These are phyloP conservation scores for Cantharellus cinnabarinus DNA, from an alignment of 768 basidiomycete genomes.

Conservation along the genomic window DNA sequence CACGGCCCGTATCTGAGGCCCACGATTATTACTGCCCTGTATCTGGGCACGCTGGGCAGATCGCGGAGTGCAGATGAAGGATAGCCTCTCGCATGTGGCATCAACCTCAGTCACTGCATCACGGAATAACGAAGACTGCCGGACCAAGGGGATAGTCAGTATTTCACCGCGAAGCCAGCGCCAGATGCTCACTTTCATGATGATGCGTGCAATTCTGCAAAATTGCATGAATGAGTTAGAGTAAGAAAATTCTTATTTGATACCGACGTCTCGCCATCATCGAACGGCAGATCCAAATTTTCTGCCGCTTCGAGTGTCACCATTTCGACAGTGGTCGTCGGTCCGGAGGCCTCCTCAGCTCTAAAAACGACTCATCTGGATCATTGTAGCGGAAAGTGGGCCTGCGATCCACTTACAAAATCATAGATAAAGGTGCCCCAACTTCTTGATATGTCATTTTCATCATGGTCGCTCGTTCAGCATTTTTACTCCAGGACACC, in stretches of 20 bases:
- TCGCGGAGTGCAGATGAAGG: constrained; percentile 58
- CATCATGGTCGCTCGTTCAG: constrained; percentile 54
- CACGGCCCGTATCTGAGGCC: background rate
- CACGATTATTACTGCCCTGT: background rate
- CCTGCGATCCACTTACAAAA: constrained; percentile 37
- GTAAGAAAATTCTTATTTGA: background rate
- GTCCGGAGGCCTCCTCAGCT: constrained; percentile 58
- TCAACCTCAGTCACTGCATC: constrained; percentile 86
- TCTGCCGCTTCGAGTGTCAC: constrained; percentile 71
- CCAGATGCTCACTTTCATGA: constrained; percentile 42
- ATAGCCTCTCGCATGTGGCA: constrained; percentile 66
- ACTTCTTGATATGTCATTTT: constrained; percentile 61
- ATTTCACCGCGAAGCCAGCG: background rate
- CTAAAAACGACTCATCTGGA: constrained; percentile 17
- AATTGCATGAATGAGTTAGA: background rate
- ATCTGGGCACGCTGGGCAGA: constrained; percentile 11
- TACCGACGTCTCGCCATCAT: constrained; percentile 38
- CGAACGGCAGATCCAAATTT: constrained; percentile 59
- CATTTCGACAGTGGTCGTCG: constrained; percentile 74
- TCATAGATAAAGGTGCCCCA: constrained; percentile 57
- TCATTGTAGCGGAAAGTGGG: background rate
- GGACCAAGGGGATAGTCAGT: background rate
- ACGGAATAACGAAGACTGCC: constrained; percentile 73
- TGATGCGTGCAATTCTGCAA: constrained; percentile 51
- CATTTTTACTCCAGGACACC: constrained; percentile 6